Base-by-base conservation (phyloP, 768 basidiomycete genomes). In the Antrodiella citrinella region DNA sequence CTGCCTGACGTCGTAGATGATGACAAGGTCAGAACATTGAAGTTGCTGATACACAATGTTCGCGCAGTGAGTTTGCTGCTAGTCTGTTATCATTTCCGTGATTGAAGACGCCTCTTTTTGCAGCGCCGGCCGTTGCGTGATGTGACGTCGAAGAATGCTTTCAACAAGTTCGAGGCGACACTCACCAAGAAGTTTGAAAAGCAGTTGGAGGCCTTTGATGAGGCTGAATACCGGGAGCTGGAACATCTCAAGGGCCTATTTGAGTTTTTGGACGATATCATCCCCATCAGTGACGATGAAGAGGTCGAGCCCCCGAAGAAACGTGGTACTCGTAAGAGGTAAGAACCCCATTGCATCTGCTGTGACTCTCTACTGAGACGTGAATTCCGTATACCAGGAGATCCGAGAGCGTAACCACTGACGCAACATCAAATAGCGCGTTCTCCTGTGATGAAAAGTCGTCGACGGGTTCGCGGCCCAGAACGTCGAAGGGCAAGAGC, bases 1-100 rank as follows among this genome's bases (percentile, higher is more conserved):
- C 66, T 93, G 5, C 90, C 92, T 0, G 81, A 83, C 44, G 69
- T 72, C 21, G 77, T 82, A 0, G 86, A 86, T 54, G 83, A 86
- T 30, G 76, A 81, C 58, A 81, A 81, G 61, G 73, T 89, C 47
- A 75, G 78, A 20, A 74, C 72, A 11, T 60, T 85, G 18, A 81
- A 85, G 56, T 62, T 84, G 44, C 67, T 90, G 15, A 68, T 89
- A 49, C 67, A 77, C 30, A 81, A 75, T 58, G 62, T 91, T 25
- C 72, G 69, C 51, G 63, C 70, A 50, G 86, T 90, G 39, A 47
- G 74, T 65, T 26, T 19, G 45, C 30, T n/a, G 15, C 45, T 44
- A 45, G 23, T 49, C 30, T 41, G 7, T 24, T 44, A 12, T 20
- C 43, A 18, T 21, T 18, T 9, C 39, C 49, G 3, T 7, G 15